Percentiles rank a stretch among this genome's conserved stretches.
phyloP scores from a whole-genome alignment of 345 rosid species.

The Brassica cretica region DNA sequence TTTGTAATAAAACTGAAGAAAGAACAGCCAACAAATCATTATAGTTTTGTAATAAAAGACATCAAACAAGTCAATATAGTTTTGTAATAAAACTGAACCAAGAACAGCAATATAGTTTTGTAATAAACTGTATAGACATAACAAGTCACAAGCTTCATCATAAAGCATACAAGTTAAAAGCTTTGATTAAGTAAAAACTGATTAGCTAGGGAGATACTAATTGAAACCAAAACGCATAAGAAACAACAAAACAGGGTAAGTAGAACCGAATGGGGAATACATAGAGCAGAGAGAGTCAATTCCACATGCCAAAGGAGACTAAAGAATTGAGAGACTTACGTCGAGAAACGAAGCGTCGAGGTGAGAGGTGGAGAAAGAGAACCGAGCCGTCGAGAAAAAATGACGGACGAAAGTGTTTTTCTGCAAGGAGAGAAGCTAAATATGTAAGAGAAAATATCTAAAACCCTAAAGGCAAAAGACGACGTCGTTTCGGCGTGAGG shows the following conservation, averaged over 20 bases:
- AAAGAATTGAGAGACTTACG: constrained; percentile 21
- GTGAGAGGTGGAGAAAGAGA: not conserved
- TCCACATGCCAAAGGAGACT: not conserved
- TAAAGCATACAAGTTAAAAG: not conserved
- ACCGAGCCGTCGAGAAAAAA: constrained; percentile 27
- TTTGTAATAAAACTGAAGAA: not conserved
- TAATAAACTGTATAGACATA: not conserved
- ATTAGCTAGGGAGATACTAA: not conserved
- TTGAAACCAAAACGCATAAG: not conserved
- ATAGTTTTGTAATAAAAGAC: not conserved
- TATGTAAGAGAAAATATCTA: not conserved
- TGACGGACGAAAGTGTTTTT: constrained; percentile 22
- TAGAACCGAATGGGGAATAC: not conserved
- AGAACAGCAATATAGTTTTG: not conserved
- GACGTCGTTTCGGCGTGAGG: not conserved
- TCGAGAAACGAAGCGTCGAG: not conserved
- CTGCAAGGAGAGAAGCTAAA: not conserved
- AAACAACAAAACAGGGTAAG: not conserved
- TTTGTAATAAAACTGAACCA: not conserved
- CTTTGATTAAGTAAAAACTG: not conserved
- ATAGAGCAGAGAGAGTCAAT: constrained; percentile 3
- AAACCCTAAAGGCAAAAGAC: not conserved
- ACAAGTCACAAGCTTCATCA: not conserved
- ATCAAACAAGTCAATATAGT: not conserved
- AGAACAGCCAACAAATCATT: not conserved